phyloP scores from a whole-genome alignment of 129 eudicot genomes.

The Ambrosia artemisiifolia region DNA sequence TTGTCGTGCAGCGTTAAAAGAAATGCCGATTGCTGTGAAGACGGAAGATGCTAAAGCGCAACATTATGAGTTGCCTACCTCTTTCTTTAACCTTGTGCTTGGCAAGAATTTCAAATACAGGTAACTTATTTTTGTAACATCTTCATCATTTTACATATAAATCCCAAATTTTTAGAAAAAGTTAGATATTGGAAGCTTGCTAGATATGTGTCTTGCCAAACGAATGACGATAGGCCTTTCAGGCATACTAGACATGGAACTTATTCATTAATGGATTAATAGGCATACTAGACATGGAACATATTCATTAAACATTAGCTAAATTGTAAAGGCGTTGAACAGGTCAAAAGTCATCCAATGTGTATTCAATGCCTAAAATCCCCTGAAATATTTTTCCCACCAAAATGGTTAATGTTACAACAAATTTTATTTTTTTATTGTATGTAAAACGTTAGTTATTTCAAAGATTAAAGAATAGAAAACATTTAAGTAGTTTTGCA shows the following conservation, averaged over 20 bases:
- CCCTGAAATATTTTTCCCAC: too few relatives aligned
- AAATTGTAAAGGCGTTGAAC: not conserved
- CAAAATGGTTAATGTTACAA: too few relatives aligned
- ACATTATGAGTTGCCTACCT: conserved; percentile 93
- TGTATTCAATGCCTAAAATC: too few relatives aligned
- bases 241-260: not conserved
- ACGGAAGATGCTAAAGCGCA: conserved; percentile 78
- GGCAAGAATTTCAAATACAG: conserved; percentile 93
- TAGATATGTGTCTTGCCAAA: not conserved
- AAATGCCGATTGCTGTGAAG: conserved; percentile 87
- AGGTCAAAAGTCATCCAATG: not conserved
- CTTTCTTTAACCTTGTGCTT: conserved; percentile 93
- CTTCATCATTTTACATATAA: not conserved
- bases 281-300: not conserved
- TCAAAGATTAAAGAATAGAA: too few relatives aligned
- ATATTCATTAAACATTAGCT: not conserved
- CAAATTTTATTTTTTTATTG: too few relatives aligned
- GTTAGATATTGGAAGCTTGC: not conserved
- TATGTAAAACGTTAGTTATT: too few relatives aligned
- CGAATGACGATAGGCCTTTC: not conserved
- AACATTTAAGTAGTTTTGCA: too few relatives aligned
- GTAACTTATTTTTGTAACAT: conserved; percentile 19
- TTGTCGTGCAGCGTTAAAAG: conserved; percentile 65
- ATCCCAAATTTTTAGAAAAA: not conserved
- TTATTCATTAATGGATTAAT: not conserved